phyloP scores from a whole-genome alignment of 306 rosid species.

The Quercus ilex region DNA sequence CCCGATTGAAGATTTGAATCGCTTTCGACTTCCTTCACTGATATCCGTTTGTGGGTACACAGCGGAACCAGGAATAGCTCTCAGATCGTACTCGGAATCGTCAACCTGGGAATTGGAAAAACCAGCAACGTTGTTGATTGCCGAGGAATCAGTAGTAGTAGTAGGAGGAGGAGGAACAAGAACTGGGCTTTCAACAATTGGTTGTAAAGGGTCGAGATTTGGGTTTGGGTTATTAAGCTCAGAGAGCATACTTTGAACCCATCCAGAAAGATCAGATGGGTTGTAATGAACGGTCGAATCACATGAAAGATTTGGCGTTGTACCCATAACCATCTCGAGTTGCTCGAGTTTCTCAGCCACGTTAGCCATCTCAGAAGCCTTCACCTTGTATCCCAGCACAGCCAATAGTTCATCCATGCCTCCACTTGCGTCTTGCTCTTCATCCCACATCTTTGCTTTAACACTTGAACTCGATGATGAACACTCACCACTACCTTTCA shows the following conservation, averaged over 20 bases:
- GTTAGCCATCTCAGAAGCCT: conserved; percentile 66
- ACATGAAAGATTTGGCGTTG: conserved; percentile 52
- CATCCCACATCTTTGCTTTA: conserved; percentile 48
- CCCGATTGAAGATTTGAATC: conserved; percentile 37
- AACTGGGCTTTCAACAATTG: neutral
- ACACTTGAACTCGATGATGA: conserved; percentile 30
- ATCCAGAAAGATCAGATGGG: conserved; percentile 73
- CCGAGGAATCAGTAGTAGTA: neutral
- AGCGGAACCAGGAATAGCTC: conserved; percentile 77
- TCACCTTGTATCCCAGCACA: conserved; percentile 72
- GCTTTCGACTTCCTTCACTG: conserved; percentile 16
- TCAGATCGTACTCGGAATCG: conserved; percentile 74
- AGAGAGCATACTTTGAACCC: conserved; percentile 78
- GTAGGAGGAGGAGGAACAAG: conserved; percentile 21
- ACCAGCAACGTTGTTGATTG: conserved; percentile 1
- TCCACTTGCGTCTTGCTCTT: conserved; percentile 32
- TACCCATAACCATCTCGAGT: conserved; percentile 72
- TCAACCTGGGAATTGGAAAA: conserved; percentile 37
- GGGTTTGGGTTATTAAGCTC: conserved; percentile 46
- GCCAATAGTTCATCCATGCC: conserved; percentile 64
- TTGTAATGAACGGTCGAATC: conserved; percentile 68
- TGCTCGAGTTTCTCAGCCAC: conserved; percentile 80
- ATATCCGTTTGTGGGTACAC: conserved; percentile 47
- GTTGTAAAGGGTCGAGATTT: conserved; percentile 3
- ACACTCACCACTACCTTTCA: conserved; percentile 18